These are phyloP conservation scores for Aspergillus clavatus DNA, from an alignment of 2,329 filamentous ascomycete species.

Conservation along the genomic window DNA sequence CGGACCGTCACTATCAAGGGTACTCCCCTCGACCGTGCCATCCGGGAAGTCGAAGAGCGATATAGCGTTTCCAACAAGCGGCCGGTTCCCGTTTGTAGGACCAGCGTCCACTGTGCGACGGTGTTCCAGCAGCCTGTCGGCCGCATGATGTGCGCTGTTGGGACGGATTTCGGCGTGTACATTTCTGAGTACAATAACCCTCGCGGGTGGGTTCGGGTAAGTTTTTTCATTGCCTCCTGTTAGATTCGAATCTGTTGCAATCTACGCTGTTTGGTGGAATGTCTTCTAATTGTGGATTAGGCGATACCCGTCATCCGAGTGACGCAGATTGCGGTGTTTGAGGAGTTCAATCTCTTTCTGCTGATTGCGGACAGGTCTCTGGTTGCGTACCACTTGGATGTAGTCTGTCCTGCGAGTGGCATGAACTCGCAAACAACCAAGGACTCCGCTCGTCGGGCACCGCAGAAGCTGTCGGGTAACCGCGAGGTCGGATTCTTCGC, in stretches of 20 bases:
- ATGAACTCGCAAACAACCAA: slow-evolving; percentile 49
- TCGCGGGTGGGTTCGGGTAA: slow-evolving; percentile 82
- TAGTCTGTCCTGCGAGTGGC: slow-evolving; percentile 58
- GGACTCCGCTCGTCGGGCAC: slow-evolving; percentile 76
- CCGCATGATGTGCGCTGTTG: slow-evolving; percentile 84
- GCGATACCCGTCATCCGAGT: slow-evolving; percentile 72
- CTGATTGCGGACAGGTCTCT: slow-evolving; percentile 87
- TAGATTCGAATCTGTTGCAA: too few relatives aligned
- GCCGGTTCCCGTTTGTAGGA: slow-evolving; percentile 73
- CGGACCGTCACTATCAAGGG: slow-evolving; percentile 72
- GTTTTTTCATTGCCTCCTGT: too few relatives aligned
- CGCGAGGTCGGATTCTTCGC: slow-evolving; percentile 97
- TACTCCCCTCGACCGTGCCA: slow-evolving; percentile 86
- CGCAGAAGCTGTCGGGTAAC: slow-evolving; percentile 78
- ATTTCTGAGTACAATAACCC: slow-evolving; percentile 85
- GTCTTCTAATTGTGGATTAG: slow-evolving; percentile 42
- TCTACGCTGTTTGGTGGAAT: too few relatives aligned
- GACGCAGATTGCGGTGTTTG: slow-evolving; percentile 88
- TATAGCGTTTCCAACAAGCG: slow-evolving; percentile 60
- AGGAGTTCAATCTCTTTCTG: slow-evolving; percentile 90
- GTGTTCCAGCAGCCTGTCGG: slow-evolving; percentile 77
- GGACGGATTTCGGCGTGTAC: slow-evolving; percentile 91
- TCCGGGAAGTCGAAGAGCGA: slow-evolving; percentile 76
- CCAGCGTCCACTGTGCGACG: slow-evolving; percentile 87
- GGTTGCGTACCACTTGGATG: slow-evolving; percentile 89